Base-by-base conservation (phyloP, 2,329 filamentous ascomycete species). In the Epichloe gansuensis region DNA sequence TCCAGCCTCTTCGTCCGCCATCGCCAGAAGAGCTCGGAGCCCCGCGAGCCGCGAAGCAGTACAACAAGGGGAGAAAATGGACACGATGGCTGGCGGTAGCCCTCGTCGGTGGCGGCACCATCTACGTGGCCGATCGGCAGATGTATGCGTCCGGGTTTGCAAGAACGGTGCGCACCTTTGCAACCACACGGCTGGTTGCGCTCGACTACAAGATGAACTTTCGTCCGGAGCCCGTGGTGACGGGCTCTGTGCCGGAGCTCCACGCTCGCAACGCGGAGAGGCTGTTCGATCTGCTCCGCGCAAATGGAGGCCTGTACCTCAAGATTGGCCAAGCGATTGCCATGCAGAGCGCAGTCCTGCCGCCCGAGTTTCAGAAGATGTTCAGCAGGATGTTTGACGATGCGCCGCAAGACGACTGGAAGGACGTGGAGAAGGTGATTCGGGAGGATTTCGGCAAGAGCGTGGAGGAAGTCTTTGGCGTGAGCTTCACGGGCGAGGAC, bases 321-420 rank as follows among this genome's bases (percentile, higher is more conserved):
- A 98, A 98, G 76, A 96, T 98, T 53, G 93, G 93, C 0, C 93
- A 98, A 74, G 93, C 93, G 4, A 91, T 98, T 59, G 93, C 91
- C 13, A 97, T 97, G 93, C 93, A 98, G 74, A 91, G 87, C 59
- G 91, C 91, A 0, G 83, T 97, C 27, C 71, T 98, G 55, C 93
- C 93, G 27, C 87, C 90, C 0, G 89, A 95, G 68, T 97, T 97
- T 61, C 89, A 95, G 72, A 83, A 84, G 62, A 97, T 96, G 89
- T 98, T 98, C 64, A 76, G 85, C 23, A 80, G 85, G 62, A 96
- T 98, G 89, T 98, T 97, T 65, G 93, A 97, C 65, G 91, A 97
- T 71, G 93, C 93, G 56, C 90, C 91, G 39, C 90, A 96, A 74
- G 93, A 95, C 64, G 76, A 78, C 42, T 97, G 90, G 90, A 77